phyloP scores from a whole-genome alignment of 805 yeast genomes.

The Lachancea thermotolerans region DNA sequence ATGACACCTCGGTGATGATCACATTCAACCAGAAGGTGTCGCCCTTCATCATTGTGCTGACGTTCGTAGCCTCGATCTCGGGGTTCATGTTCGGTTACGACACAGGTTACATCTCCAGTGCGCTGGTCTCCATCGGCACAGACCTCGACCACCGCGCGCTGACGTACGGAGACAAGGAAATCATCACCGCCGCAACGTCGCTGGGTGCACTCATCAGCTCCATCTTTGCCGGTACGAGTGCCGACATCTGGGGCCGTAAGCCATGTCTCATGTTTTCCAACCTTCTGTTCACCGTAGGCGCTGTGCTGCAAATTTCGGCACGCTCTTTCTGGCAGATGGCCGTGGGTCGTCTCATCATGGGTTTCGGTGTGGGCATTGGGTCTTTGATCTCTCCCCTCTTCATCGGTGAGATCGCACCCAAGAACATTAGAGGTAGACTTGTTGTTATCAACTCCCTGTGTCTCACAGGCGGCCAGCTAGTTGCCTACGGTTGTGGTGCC shows the following conservation, averaged over 20 bases:
- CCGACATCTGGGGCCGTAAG: constrained; percentile 81
- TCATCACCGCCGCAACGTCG: constrained; percentile 91
- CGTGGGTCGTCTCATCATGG: constrained; percentile 85
- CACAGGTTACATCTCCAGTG: constrained; percentile 94
- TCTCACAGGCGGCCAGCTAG: constrained; percentile 90
- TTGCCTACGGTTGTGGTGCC: constrained; percentile 92
- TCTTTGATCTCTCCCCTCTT: constrained; percentile 91
- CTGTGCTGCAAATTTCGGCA: constrained; percentile 76
- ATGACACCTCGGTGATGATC: constrained; percentile 41
- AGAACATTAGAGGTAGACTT: constrained; percentile 83
- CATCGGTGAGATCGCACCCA: constrained; percentile 88
- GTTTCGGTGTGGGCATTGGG: constrained; percentile 94
- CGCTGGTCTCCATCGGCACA: constrained; percentile 76
- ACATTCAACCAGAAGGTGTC: constrained; percentile 51
- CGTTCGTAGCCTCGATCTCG: constrained; percentile 77
- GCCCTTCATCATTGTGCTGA: constrained; percentile 55
- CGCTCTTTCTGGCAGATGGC: constrained; percentile 85
- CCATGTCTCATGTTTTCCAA: constrained; percentile 80
- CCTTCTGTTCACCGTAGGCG: constrained; percentile 75
- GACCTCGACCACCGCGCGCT: constrained; percentile 57
- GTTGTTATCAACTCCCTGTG: constrained; percentile 84
- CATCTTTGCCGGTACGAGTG: constrained; percentile 68
- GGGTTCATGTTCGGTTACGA: constrained; percentile 98
- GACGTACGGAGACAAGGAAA: constrained; percentile 74
- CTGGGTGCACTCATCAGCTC: constrained; percentile 86